Evolutionary conservation across 208 protist genomes (phyloP).

Genomic region (Lotmaria passim): DNA sequence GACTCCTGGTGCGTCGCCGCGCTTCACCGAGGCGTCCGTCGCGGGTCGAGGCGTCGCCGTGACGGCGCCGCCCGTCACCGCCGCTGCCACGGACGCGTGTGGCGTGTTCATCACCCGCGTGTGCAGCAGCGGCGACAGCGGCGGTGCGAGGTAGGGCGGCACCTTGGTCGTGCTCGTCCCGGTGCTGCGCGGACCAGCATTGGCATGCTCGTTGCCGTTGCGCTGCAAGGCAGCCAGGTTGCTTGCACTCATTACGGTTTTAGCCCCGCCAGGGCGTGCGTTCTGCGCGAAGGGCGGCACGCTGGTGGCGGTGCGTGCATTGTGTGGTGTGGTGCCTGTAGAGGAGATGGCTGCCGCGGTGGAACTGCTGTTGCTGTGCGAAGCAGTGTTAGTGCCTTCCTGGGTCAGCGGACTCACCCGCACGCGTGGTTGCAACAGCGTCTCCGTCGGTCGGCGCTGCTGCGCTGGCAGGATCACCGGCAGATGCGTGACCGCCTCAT

Average conservation of each 20-base stretch:
- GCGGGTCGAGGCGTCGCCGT: not conserved
- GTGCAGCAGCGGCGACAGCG: conserved; percentile 31
- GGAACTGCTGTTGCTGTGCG: not conserved
- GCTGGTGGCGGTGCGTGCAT: conserved; percentile 12
- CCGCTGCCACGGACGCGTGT: not conserved
- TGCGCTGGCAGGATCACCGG: conserved; percentile 18
- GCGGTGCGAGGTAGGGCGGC: conserved; percentile 27
- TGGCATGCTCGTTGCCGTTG: conserved; percentile 1
- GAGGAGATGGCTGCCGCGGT: not conserved
- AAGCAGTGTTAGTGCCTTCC: not conserved
- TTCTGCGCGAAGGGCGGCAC: not conserved
- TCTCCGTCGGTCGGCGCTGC: conserved; percentile 12
- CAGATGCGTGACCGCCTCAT: conserved; percentile 1
- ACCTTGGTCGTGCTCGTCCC: conserved; percentile 12
- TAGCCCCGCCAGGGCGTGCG: conserved; percentile 7
- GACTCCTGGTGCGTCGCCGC: conserved; percentile 3
- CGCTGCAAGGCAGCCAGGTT: conserved; percentile 23
- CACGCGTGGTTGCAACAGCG: conserved; percentile 11
- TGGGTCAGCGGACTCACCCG: conserved; percentile 4
- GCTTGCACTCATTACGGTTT: conserved; percentile 23
- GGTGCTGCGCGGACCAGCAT: conserved; percentile 10
- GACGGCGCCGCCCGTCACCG: not conserved
- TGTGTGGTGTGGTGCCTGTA: not conserved
- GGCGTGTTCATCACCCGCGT: not conserved
- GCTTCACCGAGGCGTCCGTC: conserved; percentile 9